Conservation (phyloP, 768 basidiomycete species). For the Sporobolomyces pararoseus region DNA sequence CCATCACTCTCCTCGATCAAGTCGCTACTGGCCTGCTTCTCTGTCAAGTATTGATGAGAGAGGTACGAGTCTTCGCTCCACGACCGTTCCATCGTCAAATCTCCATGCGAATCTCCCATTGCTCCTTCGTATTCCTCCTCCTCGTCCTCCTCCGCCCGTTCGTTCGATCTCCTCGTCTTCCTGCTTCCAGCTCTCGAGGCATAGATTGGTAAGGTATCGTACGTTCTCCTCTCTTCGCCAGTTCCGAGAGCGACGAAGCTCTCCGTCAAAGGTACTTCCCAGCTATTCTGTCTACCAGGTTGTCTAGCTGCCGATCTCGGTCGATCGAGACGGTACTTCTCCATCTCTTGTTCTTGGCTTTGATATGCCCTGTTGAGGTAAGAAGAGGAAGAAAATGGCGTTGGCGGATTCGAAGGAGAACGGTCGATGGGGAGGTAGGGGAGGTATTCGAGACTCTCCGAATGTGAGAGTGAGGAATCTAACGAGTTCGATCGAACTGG, state of each 20-base stretch:
- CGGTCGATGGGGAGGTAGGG: not conserved
- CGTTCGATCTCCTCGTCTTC: not conserved
- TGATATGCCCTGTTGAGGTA: not conserved
- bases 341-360: not conserved
- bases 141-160: not conserved
- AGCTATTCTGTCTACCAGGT: not conserved
- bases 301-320: not conserved
- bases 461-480: not conserved
- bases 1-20: not conserved
- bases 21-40: not conserved
- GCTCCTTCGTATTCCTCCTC: not conserved
- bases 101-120: not conserved
- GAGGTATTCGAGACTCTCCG: not conserved
- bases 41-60: not conserved
- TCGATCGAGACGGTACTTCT: not conserved
- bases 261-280: not conserved
- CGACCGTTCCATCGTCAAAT: not conserved
- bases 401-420: not conserved
- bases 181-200: constrained; percentile 6
- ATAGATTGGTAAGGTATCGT: constrained; percentile 10
- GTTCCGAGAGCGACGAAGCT: not conserved
- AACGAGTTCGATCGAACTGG: not conserved
- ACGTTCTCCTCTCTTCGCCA: not conserved
- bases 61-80: not conserved
- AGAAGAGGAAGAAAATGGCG: not conserved